A percentile compares a stretch with the other conserved stretches of the same genome.
These are phyloP conservation scores for Inosperma sp. DNA, from an alignment of 768 basidiomycete species.

Conservation along the genomic window DNA sequence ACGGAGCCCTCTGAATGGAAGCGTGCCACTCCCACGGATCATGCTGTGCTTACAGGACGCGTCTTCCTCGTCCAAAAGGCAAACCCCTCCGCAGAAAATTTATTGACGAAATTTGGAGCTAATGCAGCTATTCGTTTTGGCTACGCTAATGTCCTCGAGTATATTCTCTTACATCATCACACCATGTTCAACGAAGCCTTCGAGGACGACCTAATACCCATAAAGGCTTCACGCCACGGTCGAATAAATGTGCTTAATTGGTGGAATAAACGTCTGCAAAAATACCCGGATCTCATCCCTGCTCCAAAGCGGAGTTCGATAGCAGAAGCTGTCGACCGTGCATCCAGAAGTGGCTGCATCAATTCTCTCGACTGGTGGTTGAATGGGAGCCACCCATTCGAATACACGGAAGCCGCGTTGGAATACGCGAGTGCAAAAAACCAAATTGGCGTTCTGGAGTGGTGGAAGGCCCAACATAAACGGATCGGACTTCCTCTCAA, in stretches of 20 bases:
- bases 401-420: conserved; percentile 77
- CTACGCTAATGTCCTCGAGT: conserved; percentile 72
- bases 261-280: conserved; percentile 68
- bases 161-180: conserved; percentile 62
- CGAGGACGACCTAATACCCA: conserved; percentile 65
- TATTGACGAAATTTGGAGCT: conserved; percentile 69
- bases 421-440: conserved; percentile 77
- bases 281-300: conserved; percentile 55
- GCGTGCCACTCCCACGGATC: conserved; percentile 63
- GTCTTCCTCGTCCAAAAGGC: conserved; percentile 56
- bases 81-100: conserved; percentile 47
- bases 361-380: conserved; percentile 81
- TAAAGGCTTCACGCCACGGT: conserved; percentile 73
- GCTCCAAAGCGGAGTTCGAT: conserved; percentile 52
- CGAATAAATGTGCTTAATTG: conserved; percentile 69
- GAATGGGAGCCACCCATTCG: conserved; percentile 55
- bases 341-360: conserved; percentile 73
- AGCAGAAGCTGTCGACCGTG: conserved; percentile 70
- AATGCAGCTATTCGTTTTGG: conserved; percentile 64
- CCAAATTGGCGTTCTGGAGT: conserved; percentile 70
- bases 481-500: conserved; percentile 57
- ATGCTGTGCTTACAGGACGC: conserved; percentile 64
- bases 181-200: conserved; percentile 61
- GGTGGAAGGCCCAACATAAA: conserved; percentile 69
- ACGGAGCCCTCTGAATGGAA: conserved; percentile 66